These are phyloP conservation scores for Glomus cerebriforme DNA, from an alignment of 192 early-diverging fungal species.

Conservation along the genomic window DNA sequence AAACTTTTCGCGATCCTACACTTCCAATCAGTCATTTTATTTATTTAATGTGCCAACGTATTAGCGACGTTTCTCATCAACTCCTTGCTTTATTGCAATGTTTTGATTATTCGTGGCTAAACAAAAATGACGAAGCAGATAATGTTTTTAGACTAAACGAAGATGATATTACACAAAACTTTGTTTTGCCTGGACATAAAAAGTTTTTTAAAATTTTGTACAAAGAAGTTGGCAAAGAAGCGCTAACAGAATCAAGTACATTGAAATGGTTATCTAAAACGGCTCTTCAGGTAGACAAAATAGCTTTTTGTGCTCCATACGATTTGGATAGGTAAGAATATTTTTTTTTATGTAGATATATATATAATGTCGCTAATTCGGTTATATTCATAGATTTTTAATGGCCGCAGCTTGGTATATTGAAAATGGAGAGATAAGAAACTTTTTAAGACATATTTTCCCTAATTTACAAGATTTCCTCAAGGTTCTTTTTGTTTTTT, in stretches of 20 bases:
- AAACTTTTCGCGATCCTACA: constrained; percentile 10
- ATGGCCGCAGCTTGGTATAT: background rate
- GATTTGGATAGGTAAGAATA: constrained; percentile 17
- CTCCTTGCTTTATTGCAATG: background rate
- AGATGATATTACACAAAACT: constrained; percentile 10
- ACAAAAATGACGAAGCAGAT: background rate
- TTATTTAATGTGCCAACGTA: constrained; percentile 15
- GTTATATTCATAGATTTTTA: background rate
- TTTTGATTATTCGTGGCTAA: constrained; percentile 22
- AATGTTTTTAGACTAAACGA: background rate
- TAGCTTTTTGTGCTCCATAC: constrained; percentile 15
- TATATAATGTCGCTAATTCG: no score
- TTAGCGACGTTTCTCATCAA: constrained; percentile 21
- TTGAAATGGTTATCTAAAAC: background rate
- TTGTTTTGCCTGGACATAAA: constrained; percentile 6
- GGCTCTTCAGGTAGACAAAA: background rate
- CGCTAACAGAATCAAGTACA: background rate
- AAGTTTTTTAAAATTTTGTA: background rate
- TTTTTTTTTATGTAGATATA: no score
- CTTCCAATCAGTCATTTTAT: constrained; percentile 9
- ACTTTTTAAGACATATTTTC: background rate
- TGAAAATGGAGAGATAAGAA: background rate
- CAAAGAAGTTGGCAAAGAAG: background rate
- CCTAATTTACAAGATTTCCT: constrained; percentile 11
- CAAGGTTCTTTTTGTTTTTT: background rate